These are phyloP conservation scores for Cryphonectria japonica DNA, from an alignment of 2,329 filamentous ascomycete genomes.

Conservation along the genomic window DNA sequence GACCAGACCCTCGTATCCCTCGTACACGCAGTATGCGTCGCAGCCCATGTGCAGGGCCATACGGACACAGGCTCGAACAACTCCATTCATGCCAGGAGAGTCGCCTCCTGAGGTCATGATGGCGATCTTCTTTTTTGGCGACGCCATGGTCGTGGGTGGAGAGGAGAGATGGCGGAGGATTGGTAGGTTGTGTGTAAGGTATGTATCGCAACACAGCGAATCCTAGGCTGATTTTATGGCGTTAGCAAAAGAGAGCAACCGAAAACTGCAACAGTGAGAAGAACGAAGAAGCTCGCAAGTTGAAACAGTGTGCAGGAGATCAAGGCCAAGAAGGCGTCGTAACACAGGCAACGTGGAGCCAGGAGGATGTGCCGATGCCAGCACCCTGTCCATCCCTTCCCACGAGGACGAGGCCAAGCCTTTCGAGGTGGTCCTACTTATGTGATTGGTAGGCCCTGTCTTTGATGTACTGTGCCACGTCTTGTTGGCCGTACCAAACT, in stretches of 20 bases:
- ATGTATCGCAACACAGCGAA: slow-evolving; percentile 15
- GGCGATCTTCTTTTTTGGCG: slow-evolving; percentile 70
- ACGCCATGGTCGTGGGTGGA: slow-evolving; percentile 43
- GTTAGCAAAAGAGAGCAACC: background rate
- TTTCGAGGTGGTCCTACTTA: background rate
- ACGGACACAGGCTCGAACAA: slow-evolving; percentile 86
- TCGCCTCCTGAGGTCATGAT: slow-evolving; percentile 96
- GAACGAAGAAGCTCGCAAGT: background rate
- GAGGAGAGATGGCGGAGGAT: slow-evolving; percentile 26
- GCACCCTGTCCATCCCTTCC: background rate
- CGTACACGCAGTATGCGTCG: slow-evolving; percentile 81
- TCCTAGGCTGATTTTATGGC: background rate
- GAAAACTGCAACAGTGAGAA: background rate
- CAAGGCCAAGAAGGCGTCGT: slow-evolving; percentile 16
- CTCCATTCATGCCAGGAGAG: slow-evolving; percentile 92
- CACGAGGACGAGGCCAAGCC: background rate
- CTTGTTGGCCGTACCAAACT: background rate
- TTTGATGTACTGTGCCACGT: background rate
- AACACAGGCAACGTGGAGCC: background rate
- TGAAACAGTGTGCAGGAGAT: background rate
- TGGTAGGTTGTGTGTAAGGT: slow-evolving; percentile 6
- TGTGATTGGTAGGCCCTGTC: background rate
- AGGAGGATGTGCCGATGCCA: background rate
- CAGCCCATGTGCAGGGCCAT: slow-evolving; percentile 86
- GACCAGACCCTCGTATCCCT: slow-evolving; percentile 95